Percentiles rank a stretch among this genome's conserved stretches.
Conservation (phyloP, 352 stramenopile species). For the Phytophthora lateralis region DNA sequence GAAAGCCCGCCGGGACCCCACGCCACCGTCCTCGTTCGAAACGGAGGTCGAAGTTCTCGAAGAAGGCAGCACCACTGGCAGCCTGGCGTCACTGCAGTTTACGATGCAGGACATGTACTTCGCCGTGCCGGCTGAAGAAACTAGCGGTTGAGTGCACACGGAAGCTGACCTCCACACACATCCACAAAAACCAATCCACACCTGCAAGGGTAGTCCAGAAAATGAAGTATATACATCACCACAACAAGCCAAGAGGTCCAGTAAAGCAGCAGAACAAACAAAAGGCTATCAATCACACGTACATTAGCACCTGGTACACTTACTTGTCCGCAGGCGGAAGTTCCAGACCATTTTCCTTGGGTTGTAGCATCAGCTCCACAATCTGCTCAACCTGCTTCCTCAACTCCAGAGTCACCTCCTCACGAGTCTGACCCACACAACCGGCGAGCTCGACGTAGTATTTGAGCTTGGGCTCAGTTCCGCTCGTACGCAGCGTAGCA, state of each 20-base stretch:
- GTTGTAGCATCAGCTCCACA: slow-evolving; percentile 84
- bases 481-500: slow-evolving; percentile 96
- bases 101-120: slow-evolving; percentile 88
- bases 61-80: slow-evolving; percentile 27
- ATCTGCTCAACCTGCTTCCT: slow-evolving; percentile 74
- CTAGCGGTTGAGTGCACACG: slow-evolving; percentile 27
- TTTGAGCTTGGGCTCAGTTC: slow-evolving; percentile 99
- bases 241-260: slow-evolving; percentile 27
- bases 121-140: slow-evolving; percentile 45
- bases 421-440: slow-evolving; percentile 62
- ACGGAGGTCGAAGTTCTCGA: slow-evolving; percentile 29
- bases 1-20: slow-evolving; percentile 30
- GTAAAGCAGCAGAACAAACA: slow-evolving; percentile 28
- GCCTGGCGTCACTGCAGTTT: slow-evolving; percentile 61
- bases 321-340: slow-evolving; percentile 45
- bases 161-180: slow-evolving; percentile 24
- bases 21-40: slow-evolving; percentile 21
- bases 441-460: slow-evolving; percentile 97
- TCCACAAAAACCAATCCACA: slow-evolving; percentile 22
- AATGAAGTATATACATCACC: slow-evolving; percentile 29
- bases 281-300: slow-evolving; percentile 30
- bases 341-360: slow-evolving; percentile 78
- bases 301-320: slow-evolving; percentile 38
- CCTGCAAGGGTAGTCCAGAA: slow-evolving; percentile 21
- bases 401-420: slow-evolving; percentile 61